phyloP scores from a whole-genome alignment of 2,329 filamentous ascomycete genomes.

The Clonostachys chloroleuca region DNA sequence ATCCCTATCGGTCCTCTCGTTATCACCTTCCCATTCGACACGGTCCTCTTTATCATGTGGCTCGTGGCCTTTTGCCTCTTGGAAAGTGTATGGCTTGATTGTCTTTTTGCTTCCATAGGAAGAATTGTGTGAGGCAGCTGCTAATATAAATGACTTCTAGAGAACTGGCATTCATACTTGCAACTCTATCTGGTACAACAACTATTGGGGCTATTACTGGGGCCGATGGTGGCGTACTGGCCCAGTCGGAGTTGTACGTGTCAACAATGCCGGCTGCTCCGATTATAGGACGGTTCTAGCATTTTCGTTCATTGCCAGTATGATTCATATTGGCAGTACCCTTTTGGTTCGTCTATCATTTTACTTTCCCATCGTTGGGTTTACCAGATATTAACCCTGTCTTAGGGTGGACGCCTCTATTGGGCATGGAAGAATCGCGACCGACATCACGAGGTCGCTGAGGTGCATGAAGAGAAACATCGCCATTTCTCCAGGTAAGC shows the following conservation, averaged over 20 bases:
- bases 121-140: no score
- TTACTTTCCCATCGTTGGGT: no score
- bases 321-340: constrained; percentile 11
- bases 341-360: constrained; percentile 7
- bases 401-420: no score
- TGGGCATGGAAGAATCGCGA: no score
- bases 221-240: constrained; percentile 9
- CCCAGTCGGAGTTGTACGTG: constrained; percentile 2
- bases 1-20: constrained; percentile 12
- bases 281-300: constrained; percentile 13
- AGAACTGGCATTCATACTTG: constrained; percentile 7
- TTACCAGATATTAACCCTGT: no score
- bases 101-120: no score
- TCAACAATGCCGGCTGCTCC: constrained; percentile 8
- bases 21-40: constrained; percentile 15
- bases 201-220: constrained; percentile 20
- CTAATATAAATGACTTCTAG: neutral
- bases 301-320: constrained; percentile 13
- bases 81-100: constrained; percentile 7
- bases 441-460: no score
- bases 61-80: constrained; percentile 16
- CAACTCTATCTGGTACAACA: constrained; percentile 10
- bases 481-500: no score
- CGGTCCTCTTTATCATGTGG: constrained; percentile 17
- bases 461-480: no score